Evolutionary conservation across 1,284 basidiomycete genomes (phyloP).

Genomic region (Anthracocystis setariae): DNA sequence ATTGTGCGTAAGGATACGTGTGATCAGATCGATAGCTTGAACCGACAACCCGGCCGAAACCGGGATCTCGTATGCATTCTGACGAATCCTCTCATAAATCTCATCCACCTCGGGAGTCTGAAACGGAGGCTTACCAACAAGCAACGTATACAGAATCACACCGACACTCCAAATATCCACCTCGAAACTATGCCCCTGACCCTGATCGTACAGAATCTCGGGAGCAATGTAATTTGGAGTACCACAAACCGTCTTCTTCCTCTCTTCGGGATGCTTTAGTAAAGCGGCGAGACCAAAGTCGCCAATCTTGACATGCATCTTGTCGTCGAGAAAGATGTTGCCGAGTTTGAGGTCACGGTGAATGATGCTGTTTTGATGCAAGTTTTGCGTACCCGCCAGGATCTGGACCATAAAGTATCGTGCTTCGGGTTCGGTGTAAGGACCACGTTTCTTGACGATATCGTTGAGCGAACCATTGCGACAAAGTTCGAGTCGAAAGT

Average conservation of each 20-base stretch:
- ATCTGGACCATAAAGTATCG: conserved; percentile 93
- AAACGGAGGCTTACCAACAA: conserved; percentile 94
- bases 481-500: conserved; percentile 95
- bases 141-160: conserved; percentile 89
- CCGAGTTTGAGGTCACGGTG: conserved; percentile 77
- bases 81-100: conserved; percentile 81
- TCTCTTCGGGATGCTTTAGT: conserved; percentile 92
- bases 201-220: conserved; percentile 94
- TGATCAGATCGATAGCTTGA: conserved; percentile 82
- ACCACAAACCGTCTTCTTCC: conserved; percentile 98
- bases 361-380: conserved; percentile 91
- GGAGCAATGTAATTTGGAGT: conserved; percentile 99
- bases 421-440: conserved; percentile 91
- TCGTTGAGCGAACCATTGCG: conserved; percentile 85
- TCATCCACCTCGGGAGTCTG: conserved; percentile 88
- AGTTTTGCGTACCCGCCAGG: conserved; percentile 93
- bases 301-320: conserved; percentile 96
- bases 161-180: conserved; percentile 98
- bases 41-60: conserved; percentile 77
- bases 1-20: conserved; percentile 80
- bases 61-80: conserved; percentile 94
- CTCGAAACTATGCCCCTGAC: conserved; percentile 96
- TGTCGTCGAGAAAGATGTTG: conserved; percentile 89
- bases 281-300: conserved; percentile 97
- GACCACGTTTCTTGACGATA: conserved; percentile 84